phyloP scores from a whole-genome alignment of 2,329 filamentous ascomycete genomes.

The Fusarium guadeloupense region DNA sequence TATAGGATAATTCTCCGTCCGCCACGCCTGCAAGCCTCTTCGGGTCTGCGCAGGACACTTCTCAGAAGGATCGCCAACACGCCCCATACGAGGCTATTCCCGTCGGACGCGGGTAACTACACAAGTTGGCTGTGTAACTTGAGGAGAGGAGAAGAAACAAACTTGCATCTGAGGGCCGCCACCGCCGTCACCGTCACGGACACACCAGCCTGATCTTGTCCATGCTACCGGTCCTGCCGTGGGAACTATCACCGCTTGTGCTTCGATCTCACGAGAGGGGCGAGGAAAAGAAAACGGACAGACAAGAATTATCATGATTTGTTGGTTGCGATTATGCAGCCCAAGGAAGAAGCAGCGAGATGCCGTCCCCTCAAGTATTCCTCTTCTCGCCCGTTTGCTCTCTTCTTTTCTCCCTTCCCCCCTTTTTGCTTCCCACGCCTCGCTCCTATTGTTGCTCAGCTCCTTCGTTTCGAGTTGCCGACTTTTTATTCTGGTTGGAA shows the following conservation, averaged over 20 bases:
- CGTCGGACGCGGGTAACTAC: slow-evolving; percentile 48
- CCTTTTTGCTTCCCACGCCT: slow-evolving; percentile 2
- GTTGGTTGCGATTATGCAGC: neutral
- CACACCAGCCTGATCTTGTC: slow-evolving; percentile 40
- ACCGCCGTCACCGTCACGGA: no score
- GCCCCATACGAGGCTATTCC: slow-evolving; percentile 50
- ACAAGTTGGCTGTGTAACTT: slow-evolving; percentile 41
- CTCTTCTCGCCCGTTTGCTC: slow-evolving; percentile 14
- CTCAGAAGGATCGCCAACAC: neutral
- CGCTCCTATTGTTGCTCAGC: slow-evolving; percentile 8
- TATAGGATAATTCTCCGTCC: slow-evolving; percentile 13
- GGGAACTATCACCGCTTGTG: slow-evolving; percentile 34
- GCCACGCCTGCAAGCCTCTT: slow-evolving; percentile 21
- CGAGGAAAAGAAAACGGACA: neutral
- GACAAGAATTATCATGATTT: slow-evolving; percentile 2
- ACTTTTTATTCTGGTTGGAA: slow-evolving; percentile 35
- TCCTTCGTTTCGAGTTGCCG: slow-evolving; percentile 37
- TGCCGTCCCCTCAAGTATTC: slow-evolving; percentile 17
- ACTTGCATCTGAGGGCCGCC: slow-evolving; percentile 17
- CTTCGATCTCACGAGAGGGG: slow-evolving; percentile 19
- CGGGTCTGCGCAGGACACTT: neutral
- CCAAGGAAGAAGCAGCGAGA: neutral
- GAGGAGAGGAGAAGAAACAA: slow-evolving; percentile 5
- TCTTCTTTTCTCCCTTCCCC: neutral
- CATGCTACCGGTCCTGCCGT: slow-evolving; percentile 39